phyloP scores from a whole-genome alignment of 345 rosid genomes.

The Lumnitzera racemosa region DNA sequence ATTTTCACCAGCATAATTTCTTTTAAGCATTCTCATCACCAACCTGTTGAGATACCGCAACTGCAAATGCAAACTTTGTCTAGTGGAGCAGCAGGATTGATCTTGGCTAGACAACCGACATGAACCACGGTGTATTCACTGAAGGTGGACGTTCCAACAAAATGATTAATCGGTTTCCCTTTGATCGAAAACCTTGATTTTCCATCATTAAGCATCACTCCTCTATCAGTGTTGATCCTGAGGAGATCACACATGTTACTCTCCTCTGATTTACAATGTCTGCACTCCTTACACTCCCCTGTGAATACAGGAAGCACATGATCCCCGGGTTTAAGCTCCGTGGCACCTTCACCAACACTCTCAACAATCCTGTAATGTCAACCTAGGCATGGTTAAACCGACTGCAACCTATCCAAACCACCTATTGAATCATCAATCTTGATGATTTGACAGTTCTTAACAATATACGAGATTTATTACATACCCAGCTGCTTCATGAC shows the following conservation, averaged over 20 bases:
- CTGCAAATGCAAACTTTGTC: conserved; percentile 39
- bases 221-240: conserved; percentile 23
- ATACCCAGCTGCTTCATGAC: conserved; percentile 40
- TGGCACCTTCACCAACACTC: conserved; percentile 35
- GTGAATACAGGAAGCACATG: conserved; percentile 43
- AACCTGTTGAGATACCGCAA: conserved; percentile 35
- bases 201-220: conserved; percentile 35
- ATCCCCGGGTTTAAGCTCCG: conserved; percentile 28
- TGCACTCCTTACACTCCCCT: conserved; percentile 35
- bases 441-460: not conserved
- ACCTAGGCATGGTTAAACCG: not conserved
- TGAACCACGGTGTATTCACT: conserved; percentile 29
- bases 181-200: conserved; percentile 26
- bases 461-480: not conserved
- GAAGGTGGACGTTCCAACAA: conserved; percentile 30
- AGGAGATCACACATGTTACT: conserved; percentile 36
- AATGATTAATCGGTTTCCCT: conserved; percentile 23
- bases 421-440: not conserved
- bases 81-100: conserved; percentile 26
- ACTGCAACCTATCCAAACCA: not conserved
- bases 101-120: conserved; percentile 29
- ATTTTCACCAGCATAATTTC: no score
- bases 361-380: conserved; percentile 26
- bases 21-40: not conserved
- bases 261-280: conserved; percentile 30